Conservation (phyloP, 495 filamentous ascomycete genomes). For the Pseudoneurospora amorphoporcata region DNA sequence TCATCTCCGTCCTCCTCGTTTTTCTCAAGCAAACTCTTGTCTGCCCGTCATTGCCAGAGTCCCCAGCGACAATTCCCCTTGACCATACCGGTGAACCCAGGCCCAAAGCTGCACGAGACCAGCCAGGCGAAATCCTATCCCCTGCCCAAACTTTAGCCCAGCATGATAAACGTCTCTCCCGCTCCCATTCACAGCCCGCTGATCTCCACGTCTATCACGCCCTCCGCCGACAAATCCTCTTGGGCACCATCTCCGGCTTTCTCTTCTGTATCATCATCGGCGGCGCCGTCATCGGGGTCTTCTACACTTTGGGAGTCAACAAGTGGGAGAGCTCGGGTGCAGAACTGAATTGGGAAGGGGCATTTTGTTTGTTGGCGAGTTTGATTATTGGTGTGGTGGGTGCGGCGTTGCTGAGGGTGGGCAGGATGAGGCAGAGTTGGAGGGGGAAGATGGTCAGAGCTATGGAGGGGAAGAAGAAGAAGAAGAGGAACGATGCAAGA, state of each 20-base stretch:
- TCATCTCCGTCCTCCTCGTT: slow-evolving; percentile 72
- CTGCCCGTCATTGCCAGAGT: slow-evolving; percentile 41
- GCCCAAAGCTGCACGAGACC: neutral
- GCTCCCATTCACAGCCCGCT: neutral
- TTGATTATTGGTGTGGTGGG: slow-evolving; percentile 74
- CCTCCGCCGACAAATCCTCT: neutral
- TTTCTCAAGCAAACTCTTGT: slow-evolving; percentile 70
- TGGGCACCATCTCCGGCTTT: slow-evolving; percentile 53
- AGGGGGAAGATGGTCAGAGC: slow-evolving; percentile 61
- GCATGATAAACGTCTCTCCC: neutral
- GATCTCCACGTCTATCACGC: neutral
- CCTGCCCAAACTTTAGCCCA: neutral
- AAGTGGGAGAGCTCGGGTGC: slow-evolving; percentile 43
- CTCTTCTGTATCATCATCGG: slow-evolving; percentile 59
- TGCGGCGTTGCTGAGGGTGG: slow-evolving; percentile 66
- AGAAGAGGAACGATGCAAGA: slow-evolving; percentile 6
- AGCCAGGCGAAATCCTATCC: neutral
- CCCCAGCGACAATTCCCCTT: slow-evolving; percentile 25
- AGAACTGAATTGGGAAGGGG: slow-evolving; percentile 71
- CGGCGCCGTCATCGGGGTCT: slow-evolving; percentile 65
- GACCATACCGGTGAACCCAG: neutral
- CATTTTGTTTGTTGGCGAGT: slow-evolving; percentile 58
- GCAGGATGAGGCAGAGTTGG: slow-evolving; percentile 82
- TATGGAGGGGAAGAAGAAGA: slow-evolving; percentile 41
- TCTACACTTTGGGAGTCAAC: slow-evolving; percentile 61